Percentiles rank a stretch among this genome's conserved stretches.
Conservation (phyloP, 1,284 basidiomycete genomes). For the Ustilago lituana region DNA sequence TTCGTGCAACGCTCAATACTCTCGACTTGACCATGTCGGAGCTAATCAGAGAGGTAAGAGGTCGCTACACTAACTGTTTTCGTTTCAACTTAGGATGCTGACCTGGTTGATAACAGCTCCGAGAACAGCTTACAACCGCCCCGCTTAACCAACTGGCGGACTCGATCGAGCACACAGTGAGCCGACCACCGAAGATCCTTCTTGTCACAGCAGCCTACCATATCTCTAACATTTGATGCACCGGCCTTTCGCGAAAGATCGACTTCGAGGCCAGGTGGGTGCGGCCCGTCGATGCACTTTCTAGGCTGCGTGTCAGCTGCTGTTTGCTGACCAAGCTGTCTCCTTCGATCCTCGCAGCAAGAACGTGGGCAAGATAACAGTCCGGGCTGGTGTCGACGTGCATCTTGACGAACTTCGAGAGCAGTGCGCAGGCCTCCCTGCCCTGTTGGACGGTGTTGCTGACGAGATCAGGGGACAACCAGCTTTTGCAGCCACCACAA, state of each 20-base stretch:
- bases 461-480: conserved; percentile 18
- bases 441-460: conserved; percentile 21
- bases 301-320: too few relatives aligned
- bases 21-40: conserved; percentile 18
- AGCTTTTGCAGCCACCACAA: conserved; percentile 14
- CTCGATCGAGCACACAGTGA: conserved; percentile 17
- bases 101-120: too few relatives aligned
- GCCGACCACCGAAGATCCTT: too few relatives aligned
- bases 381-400: conserved; percentile 28
- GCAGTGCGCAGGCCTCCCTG: conserved; percentile 8
- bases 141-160: conserved; percentile 10
- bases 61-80: too few relatives aligned
- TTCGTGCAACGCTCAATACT: conserved; percentile 18
- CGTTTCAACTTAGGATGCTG: too few relatives aligned
- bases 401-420: conserved; percentile 35
- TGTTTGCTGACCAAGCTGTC: background rate
- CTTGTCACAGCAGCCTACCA: too few relatives aligned
- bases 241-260: too few relatives aligned
- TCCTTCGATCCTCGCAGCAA: conserved; percentile 13
- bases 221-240: too few relatives aligned
- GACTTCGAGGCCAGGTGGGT: conserved; percentile 43
- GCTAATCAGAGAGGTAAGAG: conserved; percentile 18
- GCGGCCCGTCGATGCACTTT: too few relatives aligned
- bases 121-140: conserved; percentile 12
- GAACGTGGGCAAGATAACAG: conserved; percentile 12